Evolutionary conservation across 1,139 yeast species (phyloP).

Genomic region (Pichia sp.): DNA sequence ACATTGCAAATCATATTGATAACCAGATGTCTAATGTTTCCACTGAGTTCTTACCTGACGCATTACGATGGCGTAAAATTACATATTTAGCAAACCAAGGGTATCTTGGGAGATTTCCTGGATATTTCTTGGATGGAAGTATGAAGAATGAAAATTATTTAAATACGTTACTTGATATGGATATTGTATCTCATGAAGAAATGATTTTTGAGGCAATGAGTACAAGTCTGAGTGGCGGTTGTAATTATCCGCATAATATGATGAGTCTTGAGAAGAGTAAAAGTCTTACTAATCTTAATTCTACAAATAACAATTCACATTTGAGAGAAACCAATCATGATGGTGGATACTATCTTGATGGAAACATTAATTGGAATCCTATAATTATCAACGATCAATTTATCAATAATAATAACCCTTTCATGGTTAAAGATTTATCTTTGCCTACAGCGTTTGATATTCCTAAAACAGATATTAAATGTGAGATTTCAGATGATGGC

Average conservation of each 20-base stretch:
- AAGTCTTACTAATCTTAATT: not conserved
- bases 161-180: constrained; percentile 4
- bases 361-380: constrained; percentile 6
- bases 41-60: constrained; percentile 5
- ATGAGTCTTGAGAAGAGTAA: too few relatives aligned
- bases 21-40: constrained; percentile 5
- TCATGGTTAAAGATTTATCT: constrained; percentile 4
- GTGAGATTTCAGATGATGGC: not conserved
- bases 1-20: constrained; percentile 6
- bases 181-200: constrained; percentile 2
- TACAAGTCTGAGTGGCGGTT: not conserved
- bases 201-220: not conserved
- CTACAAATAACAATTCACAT: not conserved
- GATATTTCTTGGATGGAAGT: constrained; percentile 10
- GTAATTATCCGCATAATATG: not conserved
- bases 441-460: constrained; percentile 5
- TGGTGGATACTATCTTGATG: constrained; percentile 11
- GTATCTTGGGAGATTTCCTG: constrained; percentile 16
- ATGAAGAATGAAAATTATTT: constrained; percentile 8
- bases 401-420: not conserved
- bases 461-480: constrained; percentile 2
- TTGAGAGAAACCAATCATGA: not conserved
- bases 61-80: constrained; percentile 11
- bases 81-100: constrained; percentile 12
- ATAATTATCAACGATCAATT: not conserved